Conservation (phyloP, 345 rosid species). For the Eucalyptus cloeziana region DNA sequence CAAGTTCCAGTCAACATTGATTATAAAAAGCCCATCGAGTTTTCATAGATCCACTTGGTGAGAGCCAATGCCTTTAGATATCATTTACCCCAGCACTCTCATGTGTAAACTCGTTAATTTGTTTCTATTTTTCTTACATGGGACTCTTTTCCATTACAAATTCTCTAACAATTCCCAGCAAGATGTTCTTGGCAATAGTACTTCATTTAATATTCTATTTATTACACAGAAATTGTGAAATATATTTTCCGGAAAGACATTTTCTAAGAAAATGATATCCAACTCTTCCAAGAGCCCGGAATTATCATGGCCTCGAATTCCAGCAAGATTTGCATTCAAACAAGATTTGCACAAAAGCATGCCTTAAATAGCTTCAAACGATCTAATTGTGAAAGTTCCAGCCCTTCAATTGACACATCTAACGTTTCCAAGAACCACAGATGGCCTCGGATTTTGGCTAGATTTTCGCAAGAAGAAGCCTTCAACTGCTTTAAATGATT, state of each 20-base stretch:
- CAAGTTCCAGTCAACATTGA: not conserved
- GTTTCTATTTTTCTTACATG: not conserved
- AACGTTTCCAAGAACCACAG: not conserved
- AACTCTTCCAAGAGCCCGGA: no score
- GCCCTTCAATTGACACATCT: no score
- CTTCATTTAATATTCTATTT: accelerated
- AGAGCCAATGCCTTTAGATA: not conserved
- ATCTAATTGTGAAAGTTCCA: no score
- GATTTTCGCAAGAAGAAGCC: not conserved
- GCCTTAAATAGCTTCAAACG: not conserved
- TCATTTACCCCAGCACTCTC: not conserved
- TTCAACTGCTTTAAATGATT: not conserved
- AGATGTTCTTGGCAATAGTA: not conserved
- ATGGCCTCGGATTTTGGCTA: not conserved
- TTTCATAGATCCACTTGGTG: not conserved
- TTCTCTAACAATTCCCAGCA: not conserved
- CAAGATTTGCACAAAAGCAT: not conserved
- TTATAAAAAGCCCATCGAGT: not conserved
- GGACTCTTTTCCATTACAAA: not conserved
- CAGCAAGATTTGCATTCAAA: no score
- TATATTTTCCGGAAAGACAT: accelerated
- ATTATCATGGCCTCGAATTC: no score
- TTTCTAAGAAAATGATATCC: no score
- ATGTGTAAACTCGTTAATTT: not conserved
- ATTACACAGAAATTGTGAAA: accelerated